Evolutionary conservation across 2,329 filamentous ascomycete genomes (phyloP).

Genomic region (Beauveria sp.): DNA sequence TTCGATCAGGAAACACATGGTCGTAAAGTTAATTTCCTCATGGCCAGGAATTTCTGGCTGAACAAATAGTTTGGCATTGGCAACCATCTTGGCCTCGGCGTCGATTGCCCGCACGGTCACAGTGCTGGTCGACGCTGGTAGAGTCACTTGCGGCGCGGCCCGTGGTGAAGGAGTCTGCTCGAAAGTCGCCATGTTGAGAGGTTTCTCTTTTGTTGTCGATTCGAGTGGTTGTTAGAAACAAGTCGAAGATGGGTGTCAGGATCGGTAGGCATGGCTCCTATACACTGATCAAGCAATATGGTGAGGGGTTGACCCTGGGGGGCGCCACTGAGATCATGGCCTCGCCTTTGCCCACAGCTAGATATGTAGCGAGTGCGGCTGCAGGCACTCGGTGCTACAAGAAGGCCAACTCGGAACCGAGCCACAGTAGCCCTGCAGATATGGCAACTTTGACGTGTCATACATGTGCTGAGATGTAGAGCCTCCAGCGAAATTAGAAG

Average conservation of each 20-base stretch:
- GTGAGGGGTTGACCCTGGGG: too few relatives aligned
- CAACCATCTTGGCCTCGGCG: slow-evolving; percentile 13
- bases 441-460: too few relatives aligned
- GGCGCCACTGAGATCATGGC: too few relatives aligned
- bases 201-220: background rate
- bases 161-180: background rate
- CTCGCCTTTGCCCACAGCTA: too few relatives aligned
- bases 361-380: too few relatives aligned
- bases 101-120: slow-evolving; percentile 16
- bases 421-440: too few relatives aligned
- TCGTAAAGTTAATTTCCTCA: slow-evolving; percentile 15
- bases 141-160: background rate
- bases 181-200: background rate
- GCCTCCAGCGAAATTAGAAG: too few relatives aligned
- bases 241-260: background rate
- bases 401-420: too few relatives aligned
- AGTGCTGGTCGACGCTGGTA: background rate
- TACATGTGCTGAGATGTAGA: too few relatives aligned
- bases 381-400: too few relatives aligned
- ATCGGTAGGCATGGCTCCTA: too few relatives aligned
- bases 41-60: slow-evolving; percentile 14
- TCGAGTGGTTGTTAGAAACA: background rate
- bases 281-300: too few relatives aligned
- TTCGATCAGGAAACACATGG: slow-evolving; percentile 15
- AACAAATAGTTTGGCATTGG: slow-evolving; percentile 12